Evolutionary conservation across 257 asterid genomes (phyloP), one percentile per base, ranked within the genome.

Genomic region (Eucommia ulmoides): DNA sequence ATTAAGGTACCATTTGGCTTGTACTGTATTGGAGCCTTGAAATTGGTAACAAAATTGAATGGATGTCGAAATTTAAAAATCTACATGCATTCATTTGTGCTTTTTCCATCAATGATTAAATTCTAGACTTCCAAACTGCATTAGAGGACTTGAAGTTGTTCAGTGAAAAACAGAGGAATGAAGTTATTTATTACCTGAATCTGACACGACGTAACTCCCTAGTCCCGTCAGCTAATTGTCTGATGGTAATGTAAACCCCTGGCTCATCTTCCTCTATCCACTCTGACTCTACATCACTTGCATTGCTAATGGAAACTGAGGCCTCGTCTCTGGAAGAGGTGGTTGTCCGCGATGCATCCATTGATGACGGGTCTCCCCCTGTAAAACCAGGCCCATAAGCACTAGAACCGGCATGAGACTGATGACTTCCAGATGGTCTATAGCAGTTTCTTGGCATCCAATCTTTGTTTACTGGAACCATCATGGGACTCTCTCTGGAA

Each of bases 251-350:
- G 45, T 76, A 81, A 21, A 91, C 94, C 1, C 99, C 99, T 0
- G 93, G 95, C 64, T 83, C 96, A 19, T 86, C 99, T 70, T 85
- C 80, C 58, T 91, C 99, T 5, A 83, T 65, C 99, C 96, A 91
- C 45, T 91, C 99, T 0, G 95, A 80, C 46, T 83, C 96, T 15
- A 83, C 58, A 16, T 86, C 96, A 69, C 96, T 86, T 42, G 94
- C 94, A 65, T 86, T 91, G 76, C 98, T 91, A n/a, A 91, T 49
- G 21, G 98, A 91, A 49, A 75, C 74, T 0, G 97, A 84, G 23
- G 92, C 88, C 61, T 83, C 93, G 14, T 85, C 98, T 61, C 94
- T 58, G 14, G 96, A 85, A 2, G 83, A 76, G 14, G 93, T 76
- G 0, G 98, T 91, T 4, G 80, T 75, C 56, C 98, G 75, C 14